Evolutionary conservation across 2,329 filamentous ascomycete genomes (phyloP), one percentile per base, ranked within the genome.

Genomic region (Didymella lethalis): DNA sequence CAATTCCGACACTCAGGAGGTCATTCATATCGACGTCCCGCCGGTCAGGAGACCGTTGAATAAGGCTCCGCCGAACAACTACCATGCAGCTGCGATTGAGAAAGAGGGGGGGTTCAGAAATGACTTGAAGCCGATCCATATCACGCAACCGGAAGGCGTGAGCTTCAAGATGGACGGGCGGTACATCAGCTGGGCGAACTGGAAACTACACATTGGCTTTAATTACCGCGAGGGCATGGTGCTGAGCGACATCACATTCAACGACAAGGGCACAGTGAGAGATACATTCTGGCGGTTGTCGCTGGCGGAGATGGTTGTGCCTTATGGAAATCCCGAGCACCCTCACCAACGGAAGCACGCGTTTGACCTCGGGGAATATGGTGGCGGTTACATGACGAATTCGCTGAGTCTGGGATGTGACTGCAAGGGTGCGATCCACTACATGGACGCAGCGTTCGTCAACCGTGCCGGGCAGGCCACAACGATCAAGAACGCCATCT

Each of bases 141-240:
- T 96, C 71, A 92, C 90, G 0, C 92, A 96, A 72, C 92, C 92
- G 0, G 91, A 96, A 68, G 93, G 93, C 16, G 92, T 96, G 0
- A 95, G 91, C 0, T 97, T 97, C 81, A 87, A 84, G 20, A 81
- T 96, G 65, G 84, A 88, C 2, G 91, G 91, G 1, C 82, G 92
- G 11, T 86, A 86, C 45, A 84, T 97, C 49, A 86, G 88, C 64
- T 97, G 93, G 93, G 93, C 96, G 77, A 96, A 96, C 74, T 97
- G 92, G 90, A 94, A 86, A 69, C 86, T 97, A 64, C 93, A 97
- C 75, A 86, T 97, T 59, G 93, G 93, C 25, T 97, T 97, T 85
- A 97, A 96, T 82, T 95, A 97, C 80, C 86, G 91, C 26, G 93
- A 97, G 78, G 93, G 93, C 23, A 90, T 97, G 66, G 90, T 97